Base-by-base conservation (phyloP, 257 asterid genomes). In the Cordia subcordata region DNA sequence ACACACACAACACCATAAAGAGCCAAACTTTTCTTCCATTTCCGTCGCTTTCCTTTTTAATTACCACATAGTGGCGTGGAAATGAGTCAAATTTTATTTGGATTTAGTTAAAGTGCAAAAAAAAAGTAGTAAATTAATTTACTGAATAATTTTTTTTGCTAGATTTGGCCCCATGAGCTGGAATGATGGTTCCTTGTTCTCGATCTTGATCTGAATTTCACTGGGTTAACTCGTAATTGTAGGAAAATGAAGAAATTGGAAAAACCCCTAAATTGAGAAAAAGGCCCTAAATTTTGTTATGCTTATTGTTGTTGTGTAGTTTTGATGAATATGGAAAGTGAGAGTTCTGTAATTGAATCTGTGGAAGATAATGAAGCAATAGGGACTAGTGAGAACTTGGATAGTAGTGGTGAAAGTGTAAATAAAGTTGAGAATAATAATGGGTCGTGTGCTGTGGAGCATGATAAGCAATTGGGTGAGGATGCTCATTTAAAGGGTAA, bases 201-300 rank as follows among this genome's bases (percentile, higher is more conserved):
- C 85, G 91, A 82, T 82, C 85, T 86, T 79, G 95, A 81, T 88
- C 86, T 73, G 78, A 60, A 20, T 65, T 19, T 58, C 16, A 40
- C 56, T 61, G 53, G 52, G 58, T 22, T 10, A 8, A 18, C 0
- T 13, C 35, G 12, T 52, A 8, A 52, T 52, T 13, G 8, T 18
- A 18, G 2, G 15, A 42, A 42, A 42, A 42, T 14, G 5, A 42
- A 42, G 47, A 42, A 42, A 42, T 42, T 4, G 47, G 47, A 42
- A 42, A 42, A 42, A 10, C 4, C 47, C 47, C 47, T 10, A 42
- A 10, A 10, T 42, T 42, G 47, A 42, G 12, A 1, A 42, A 42
- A 14, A 20, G 20, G 27, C 33, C 23, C 38, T 37, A 35, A 50
- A 12, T 38, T 58, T 12, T 27, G 6, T 46, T n/a, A 14, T 17